These are phyloP conservation scores for Pythium grandisporangium DNA, from an alignment of 352 stramenopile species.

Conservation along the genomic window DNA sequence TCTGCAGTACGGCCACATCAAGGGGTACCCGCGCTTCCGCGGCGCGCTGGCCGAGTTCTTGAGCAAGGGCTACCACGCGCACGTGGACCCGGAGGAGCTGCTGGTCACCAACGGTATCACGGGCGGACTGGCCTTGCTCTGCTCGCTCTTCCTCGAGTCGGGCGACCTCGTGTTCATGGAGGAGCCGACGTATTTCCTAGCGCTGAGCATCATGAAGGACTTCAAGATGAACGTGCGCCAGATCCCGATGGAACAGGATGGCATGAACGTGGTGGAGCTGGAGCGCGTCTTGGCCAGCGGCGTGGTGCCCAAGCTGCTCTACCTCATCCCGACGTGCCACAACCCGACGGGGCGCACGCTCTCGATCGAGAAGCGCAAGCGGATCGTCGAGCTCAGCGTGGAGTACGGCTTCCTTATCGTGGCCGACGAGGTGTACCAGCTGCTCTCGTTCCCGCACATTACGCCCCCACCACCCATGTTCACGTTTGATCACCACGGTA, in stretches of 20 bases:
- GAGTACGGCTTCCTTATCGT: slow-evolving; percentile 89
- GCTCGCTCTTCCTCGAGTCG: slow-evolving; percentile 75
- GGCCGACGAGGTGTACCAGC: slow-evolving; percentile 93
- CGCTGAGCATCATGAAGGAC: slow-evolving; percentile 90
- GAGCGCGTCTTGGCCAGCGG: slow-evolving; percentile 70
- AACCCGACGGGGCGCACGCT: slow-evolving; percentile 91
- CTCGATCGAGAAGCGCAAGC: slow-evolving; percentile 73
- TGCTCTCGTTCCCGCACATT: slow-evolving; percentile 88
- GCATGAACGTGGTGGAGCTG: slow-evolving; percentile 78
- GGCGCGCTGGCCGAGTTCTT: slow-evolving; percentile 68
- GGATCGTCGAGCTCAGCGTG: slow-evolving; percentile 82
- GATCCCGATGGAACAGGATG: slow-evolving; percentile 88
- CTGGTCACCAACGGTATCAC: slow-evolving; percentile 93
- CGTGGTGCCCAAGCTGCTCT: slow-evolving; percentile 88
- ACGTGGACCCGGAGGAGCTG: slow-evolving; percentile 74
- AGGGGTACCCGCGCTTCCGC: slow-evolving; percentile 84
- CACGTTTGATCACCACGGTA: slow-evolving; percentile 73
- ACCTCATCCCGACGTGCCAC: slow-evolving; percentile 92
- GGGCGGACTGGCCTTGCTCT: slow-evolving; percentile 88
- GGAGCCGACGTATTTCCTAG: slow-evolving; percentile 92
- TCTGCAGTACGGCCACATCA: slow-evolving; percentile 86
- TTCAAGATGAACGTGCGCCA: slow-evolving; percentile 88
- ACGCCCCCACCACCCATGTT: slow-evolving; percentile 79
- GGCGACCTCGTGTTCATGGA: slow-evolving; percentile 92
- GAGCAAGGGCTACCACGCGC: slow-evolving; percentile 61